These are phyloP conservation scores for Spergularia bocconei DNA, from an alignment of 148 eudicot genomes.

Conservation along the genomic window DNA sequence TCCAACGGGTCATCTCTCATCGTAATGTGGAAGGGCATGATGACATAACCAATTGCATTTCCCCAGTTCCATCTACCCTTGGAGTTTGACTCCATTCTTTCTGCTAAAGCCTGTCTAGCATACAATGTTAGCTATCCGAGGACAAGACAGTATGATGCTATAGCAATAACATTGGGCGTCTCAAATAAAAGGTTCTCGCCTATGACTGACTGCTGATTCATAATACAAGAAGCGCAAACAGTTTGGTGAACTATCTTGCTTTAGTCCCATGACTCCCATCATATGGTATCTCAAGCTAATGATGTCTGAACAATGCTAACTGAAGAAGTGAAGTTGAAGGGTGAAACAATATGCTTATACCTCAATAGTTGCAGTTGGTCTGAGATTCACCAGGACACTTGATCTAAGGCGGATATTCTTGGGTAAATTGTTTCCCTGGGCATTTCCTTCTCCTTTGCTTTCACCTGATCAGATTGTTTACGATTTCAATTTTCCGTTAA, in stretches of 20 bases:
- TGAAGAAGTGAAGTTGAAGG: neutral
- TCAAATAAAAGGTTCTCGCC: neutral
- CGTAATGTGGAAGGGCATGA: slow-evolving; percentile 50
- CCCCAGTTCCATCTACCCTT: slow-evolving; percentile 49
- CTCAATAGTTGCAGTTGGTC: slow-evolving; percentile 51
- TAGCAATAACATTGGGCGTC: no score
- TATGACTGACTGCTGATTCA: no score
- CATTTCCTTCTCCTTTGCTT: slow-evolving; percentile 14
- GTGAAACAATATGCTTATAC: slow-evolving; percentile 22
- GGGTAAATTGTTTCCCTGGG: slow-evolving; percentile 27
- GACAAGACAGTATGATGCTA: neutral
- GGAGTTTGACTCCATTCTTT: slow-evolving; percentile 45
- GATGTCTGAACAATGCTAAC: no score
- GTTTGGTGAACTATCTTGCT: no score
- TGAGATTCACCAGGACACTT: slow-evolving; percentile 44
- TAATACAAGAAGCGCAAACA: no score
- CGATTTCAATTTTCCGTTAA: neutral
- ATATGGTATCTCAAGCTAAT: no score
- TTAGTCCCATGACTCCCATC: no score
- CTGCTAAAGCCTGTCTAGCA: slow-evolving; percentile 44
- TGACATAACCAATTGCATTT: slow-evolving; percentile 46
- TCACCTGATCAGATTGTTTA: slow-evolving; percentile 1
- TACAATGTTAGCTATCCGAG: neutral
- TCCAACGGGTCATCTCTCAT: slow-evolving; percentile 50
- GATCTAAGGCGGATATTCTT: slow-evolving; percentile 48